These are phyloP conservation scores for Lactarius indigo DNA, from an alignment of 768 basidiomycete species.

Conservation along the genomic window DNA sequence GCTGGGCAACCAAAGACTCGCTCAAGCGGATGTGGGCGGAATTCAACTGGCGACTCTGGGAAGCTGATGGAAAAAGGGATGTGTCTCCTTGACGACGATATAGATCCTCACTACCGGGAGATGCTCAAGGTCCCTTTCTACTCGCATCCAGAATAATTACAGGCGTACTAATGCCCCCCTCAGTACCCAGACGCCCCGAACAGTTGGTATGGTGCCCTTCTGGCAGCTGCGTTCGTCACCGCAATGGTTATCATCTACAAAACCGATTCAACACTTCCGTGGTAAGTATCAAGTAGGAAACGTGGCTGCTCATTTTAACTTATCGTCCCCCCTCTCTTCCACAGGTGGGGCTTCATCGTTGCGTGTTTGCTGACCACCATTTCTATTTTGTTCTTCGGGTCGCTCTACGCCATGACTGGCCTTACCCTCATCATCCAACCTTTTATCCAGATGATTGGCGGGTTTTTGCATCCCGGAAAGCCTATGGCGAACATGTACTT, in stretches of 20 bases:
- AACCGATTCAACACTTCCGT: slow-evolving; percentile 47
- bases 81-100: slow-evolving; percentile 35
- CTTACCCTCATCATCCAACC: slow-evolving; percentile 45
- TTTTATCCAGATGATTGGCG: slow-evolving; percentile 47
- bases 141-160: background rate
- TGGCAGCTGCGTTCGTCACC: slow-evolving; percentile 33
- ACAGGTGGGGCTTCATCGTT: slow-evolving; percentile 45
- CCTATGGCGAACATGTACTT: slow-evolving; percentile 39
- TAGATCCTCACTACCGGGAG: slow-evolving; percentile 48
- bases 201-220: slow-evolving; percentile 33
- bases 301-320: background rate
- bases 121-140: slow-evolving; percentile 43
- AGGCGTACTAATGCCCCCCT: background rate
- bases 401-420: slow-evolving; percentile 46
- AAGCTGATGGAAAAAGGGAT: slow-evolving; percentile 33
- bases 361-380: slow-evolving; percentile 41
- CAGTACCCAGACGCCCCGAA: slow-evolving; percentile 36
- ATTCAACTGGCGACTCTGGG: slow-evolving; percentile 43
- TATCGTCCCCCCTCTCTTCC: background rate
- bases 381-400: slow-evolving; percentile 46
- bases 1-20: slow-evolving; percentile 40
- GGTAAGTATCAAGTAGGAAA: slow-evolving; percentile 31
- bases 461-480: slow-evolving; percentile 35
- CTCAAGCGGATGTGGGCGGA: slow-evolving; percentile 35
- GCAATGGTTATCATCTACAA: slow-evolving; percentile 45